These are phyloP conservation scores for Prasinococcaceae sp. DNA, from an alignment of 139 green algal genomes.

Conservation along the genomic window DNA sequence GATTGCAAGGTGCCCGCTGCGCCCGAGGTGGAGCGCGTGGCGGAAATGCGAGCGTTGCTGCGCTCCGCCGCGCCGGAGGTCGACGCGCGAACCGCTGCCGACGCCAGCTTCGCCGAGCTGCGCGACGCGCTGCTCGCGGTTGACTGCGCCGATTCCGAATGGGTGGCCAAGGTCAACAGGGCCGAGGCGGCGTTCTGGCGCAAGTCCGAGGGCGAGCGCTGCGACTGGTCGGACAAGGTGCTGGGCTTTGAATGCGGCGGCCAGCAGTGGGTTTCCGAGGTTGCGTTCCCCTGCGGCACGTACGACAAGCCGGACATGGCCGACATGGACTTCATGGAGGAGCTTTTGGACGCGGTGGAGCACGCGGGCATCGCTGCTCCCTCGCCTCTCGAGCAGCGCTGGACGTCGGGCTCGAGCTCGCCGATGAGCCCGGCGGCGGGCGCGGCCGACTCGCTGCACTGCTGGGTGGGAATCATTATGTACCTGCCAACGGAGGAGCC, in stretches of 20 bases:
- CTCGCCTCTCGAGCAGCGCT: slow-evolving; percentile 90
- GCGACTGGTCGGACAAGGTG: slow-evolving; percentile 68
- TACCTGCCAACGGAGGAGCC: slow-evolving; percentile 67
- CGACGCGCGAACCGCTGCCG: not conserved
- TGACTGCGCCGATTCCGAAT: slow-evolving; percentile 46
- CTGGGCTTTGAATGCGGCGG: slow-evolving; percentile 97
- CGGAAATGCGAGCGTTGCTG: slow-evolving; percentile 7
- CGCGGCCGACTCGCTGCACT: not conserved
- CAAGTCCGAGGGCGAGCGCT: slow-evolving; percentile 19
- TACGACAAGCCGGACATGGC: slow-evolving; percentile 7
- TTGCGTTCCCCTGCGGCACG: slow-evolving; percentile 37
- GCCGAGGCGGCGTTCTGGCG: slow-evolving; percentile 82
- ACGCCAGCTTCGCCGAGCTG: slow-evolving; percentile 37
- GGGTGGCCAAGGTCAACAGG: slow-evolving; percentile 63
- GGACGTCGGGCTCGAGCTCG: slow-evolving; percentile 47
- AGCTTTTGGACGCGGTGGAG: slow-evolving; percentile 66
- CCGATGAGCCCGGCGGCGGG: slow-evolving; percentile 53
- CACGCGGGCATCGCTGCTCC: slow-evolving; percentile 51
- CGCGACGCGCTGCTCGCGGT: slow-evolving; percentile 63
- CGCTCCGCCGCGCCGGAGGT: not conserved
- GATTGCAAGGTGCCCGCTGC: slow-evolving; percentile 4
- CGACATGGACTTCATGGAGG: slow-evolving; percentile 57
- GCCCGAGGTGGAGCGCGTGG: slow-evolving; percentile 11
- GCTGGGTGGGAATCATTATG: slow-evolving; percentile 91
- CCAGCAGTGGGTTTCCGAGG: slow-evolving; percentile 94